Percentiles rank a stretch among this genome's conserved stretches.
Conservation (phyloP, 2,329 filamentous ascomycete genomes). For the Cladosporium phlei region DNA sequence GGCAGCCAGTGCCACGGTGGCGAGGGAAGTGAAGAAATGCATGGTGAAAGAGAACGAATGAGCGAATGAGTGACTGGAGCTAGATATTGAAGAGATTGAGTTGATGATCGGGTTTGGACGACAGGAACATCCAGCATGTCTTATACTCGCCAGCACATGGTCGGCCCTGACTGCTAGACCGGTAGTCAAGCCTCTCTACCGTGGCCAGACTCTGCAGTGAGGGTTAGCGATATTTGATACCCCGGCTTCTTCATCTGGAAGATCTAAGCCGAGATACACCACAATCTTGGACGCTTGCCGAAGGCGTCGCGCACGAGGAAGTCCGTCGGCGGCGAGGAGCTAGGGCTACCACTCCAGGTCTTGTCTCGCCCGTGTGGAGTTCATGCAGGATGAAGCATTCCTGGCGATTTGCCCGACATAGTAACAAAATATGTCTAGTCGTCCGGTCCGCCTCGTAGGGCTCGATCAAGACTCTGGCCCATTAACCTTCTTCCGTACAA, state of each 20-base stretch:
- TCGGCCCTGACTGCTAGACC: not conserved
- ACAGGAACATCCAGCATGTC: not conserved
- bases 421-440: too few species aligned
- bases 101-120: not conserved
- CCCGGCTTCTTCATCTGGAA: not conserved
- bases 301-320: too few species aligned
- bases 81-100: slow-evolving; percentile 5
- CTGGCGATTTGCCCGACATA: not conserved
- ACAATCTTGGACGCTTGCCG: too few species aligned
- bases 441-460: slow-evolving; percentile 1
- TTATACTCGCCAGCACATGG: not conserved
- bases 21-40: slow-evolving; percentile 11
- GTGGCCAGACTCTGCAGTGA: slow-evolving; percentile 3
- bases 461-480: not conserved
- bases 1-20: slow-evolving; percentile 13
- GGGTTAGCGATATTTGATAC: not conserved
- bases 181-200: not conserved
- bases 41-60: not conserved
- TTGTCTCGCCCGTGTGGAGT: not conserved
- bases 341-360: too few species aligned
- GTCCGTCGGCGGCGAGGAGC: too few species aligned
- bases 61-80: slow-evolving; percentile 12
- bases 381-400: not conserved
- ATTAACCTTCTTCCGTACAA: slow-evolving; percentile 3
- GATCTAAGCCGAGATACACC: too few species aligned